Percentiles rank a stretch among this genome's conserved stretches.
phyloP scores from a whole-genome alignment of 169 alveolate species.

The Cystoisospora suis region DNA sequence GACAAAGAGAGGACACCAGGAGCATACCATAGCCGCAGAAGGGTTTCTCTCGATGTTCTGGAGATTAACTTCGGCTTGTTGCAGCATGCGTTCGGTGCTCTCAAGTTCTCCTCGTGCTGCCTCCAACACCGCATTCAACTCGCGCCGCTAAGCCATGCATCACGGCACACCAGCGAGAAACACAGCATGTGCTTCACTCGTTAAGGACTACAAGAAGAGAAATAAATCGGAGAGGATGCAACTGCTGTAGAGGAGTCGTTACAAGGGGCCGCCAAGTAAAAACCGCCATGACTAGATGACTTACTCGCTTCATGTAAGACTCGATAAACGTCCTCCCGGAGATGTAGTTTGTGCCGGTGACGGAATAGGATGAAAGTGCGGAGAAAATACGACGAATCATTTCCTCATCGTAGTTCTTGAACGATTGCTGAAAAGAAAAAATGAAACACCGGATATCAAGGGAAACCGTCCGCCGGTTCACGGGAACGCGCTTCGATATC shows the following conservation, averaged over 20 bases:
- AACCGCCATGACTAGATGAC: neutral
- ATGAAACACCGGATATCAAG: neutral
- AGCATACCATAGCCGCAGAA: constrained; percentile 30
- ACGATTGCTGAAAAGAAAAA: constrained; percentile 27
- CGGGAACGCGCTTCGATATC: constrained; percentile 40
- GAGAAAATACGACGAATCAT: constrained; percentile 57
- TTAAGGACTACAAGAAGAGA: neutral
- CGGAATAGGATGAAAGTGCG: constrained; percentile 53
- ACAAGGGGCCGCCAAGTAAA: neutral
- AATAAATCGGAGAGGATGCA: neutral
- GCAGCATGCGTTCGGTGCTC: constrained; percentile 63
- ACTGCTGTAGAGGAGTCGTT: neutral
- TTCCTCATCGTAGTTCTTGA: constrained; percentile 52
- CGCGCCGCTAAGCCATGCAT: constrained; percentile 48
- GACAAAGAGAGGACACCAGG: neutral
- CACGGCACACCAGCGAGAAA: neutral
- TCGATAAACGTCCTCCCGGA: constrained; percentile 51
- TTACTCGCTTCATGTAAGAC: constrained; percentile 63
- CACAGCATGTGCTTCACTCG: neutral
- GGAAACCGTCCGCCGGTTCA: constrained; percentile 10
- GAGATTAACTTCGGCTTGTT: constrained; percentile 50
- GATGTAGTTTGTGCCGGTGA: constrained; percentile 17
- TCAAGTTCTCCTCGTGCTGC: constrained; percentile 51
- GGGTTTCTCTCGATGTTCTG: constrained; percentile 29
- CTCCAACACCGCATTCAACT: constrained; percentile 53